These are phyloP conservation scores for Penicillium sclerotigenum DNA, from an alignment of 2,329 filamentous ascomycete species.

Conservation along the genomic window DNA sequence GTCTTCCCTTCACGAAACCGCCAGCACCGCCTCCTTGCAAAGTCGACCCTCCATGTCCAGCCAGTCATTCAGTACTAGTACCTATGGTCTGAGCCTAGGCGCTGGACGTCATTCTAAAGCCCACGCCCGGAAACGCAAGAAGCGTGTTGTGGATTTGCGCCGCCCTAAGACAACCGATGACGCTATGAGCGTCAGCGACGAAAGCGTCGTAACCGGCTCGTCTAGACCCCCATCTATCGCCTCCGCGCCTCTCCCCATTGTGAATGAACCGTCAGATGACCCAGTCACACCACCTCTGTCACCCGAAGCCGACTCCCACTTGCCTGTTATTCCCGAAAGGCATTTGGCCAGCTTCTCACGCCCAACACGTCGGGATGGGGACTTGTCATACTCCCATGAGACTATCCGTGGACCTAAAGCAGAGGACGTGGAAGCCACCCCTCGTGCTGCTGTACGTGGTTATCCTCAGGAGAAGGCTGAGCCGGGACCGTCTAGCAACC, in stretches of 20 bases:
- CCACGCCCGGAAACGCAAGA: slow-evolving; percentile 46
- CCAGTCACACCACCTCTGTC: slow-evolving; percentile 52
- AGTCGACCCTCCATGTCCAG: slow-evolving; percentile 50
- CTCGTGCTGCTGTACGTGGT: slow-evolving; percentile 29
- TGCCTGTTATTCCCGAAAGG: slow-evolving; percentile 36
- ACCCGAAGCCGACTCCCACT: slow-evolving; percentile 38
- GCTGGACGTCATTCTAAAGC: slow-evolving; percentile 45
- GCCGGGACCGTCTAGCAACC: slow-evolving; percentile 22
- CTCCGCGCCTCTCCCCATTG: slow-evolving; percentile 54
- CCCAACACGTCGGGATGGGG: slow-evolving; percentile 23
- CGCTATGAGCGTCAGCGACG: slow-evolving; percentile 42
- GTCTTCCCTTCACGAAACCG: slow-evolving; percentile 66
- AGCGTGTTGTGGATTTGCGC: slow-evolving; percentile 49
- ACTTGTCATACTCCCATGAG: slow-evolving; percentile 27
- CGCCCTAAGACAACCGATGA: slow-evolving; percentile 43
- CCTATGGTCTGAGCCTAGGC: slow-evolving; percentile 41
- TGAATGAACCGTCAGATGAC: slow-evolving; percentile 59
- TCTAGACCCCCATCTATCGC: slow-evolving; percentile 48
- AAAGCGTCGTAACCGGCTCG: slow-evolving; percentile 41
- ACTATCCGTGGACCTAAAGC: slow-evolving; percentile 19
- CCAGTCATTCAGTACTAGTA: slow-evolving; percentile 38
- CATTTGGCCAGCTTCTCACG: slow-evolving; percentile 31
- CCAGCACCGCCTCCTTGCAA: slow-evolving; percentile 64
- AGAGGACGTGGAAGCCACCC: slow-evolving; percentile 34
- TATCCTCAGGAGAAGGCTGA: slow-evolving; percentile 29